Evolutionary conservation across 148 eudicot species (phyloP).

Genomic region (Vaccinium corymbosum): DNA sequence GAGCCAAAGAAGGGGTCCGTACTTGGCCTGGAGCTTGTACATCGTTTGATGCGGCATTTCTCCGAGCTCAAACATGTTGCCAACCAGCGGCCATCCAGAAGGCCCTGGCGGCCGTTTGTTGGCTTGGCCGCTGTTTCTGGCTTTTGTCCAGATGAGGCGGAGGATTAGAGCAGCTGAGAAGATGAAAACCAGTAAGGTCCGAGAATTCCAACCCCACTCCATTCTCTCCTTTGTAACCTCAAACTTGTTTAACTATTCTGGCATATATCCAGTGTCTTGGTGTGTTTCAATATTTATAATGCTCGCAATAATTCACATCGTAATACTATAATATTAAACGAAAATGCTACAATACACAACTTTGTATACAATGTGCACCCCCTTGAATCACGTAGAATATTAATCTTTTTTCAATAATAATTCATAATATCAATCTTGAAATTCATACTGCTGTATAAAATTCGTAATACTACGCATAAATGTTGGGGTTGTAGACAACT

Average conservation of each 20-base stretch:
- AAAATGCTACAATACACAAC: too few relatives aligned
- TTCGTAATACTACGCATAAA: too few relatives aligned
- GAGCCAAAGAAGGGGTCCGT: conserved; percentile 28
- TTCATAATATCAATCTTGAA: too few relatives aligned
- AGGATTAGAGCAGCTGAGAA: conserved; percentile 1
- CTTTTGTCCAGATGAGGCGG: background rate
- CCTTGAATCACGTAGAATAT: too few relatives aligned
- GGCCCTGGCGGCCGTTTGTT: conserved; percentile 22
- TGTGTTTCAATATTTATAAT: too few relatives aligned
- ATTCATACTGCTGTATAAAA: too few relatives aligned
- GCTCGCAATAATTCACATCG: too few relatives aligned
- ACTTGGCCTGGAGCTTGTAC: conserved; percentile 5
- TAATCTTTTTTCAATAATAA: too few relatives aligned
- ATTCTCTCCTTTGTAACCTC: background rate
- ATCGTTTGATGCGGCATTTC: conserved; percentile 17
- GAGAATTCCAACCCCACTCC: background rate
- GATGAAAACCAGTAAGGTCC: background rate
- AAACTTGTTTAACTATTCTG: background rate
- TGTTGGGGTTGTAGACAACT: too few relatives aligned
- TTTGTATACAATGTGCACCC: too few relatives aligned
- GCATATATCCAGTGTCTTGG: too few relatives aligned
- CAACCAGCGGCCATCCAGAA: conserved; percentile 21
- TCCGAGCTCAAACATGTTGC: conserved; percentile 24
- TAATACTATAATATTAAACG: too few relatives aligned
- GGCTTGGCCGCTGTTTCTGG: background rate